These are phyloP conservation scores for Apiospora phragmitis DNA, from an alignment of 2,329 filamentous ascomycete species.

Conservation along the genomic window DNA sequence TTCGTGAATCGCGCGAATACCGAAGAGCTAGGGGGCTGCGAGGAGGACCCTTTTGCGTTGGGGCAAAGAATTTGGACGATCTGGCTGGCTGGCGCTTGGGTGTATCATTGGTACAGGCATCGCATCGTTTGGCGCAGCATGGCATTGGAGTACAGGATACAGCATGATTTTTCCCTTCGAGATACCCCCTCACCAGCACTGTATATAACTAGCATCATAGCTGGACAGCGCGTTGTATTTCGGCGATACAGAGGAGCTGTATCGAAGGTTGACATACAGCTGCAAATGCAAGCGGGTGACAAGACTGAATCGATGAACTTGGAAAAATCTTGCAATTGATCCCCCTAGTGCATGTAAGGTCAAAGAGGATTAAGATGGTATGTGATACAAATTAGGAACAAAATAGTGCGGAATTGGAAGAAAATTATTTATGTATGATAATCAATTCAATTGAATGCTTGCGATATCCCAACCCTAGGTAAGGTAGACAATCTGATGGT, in stretches of 20 bases:
- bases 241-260: background rate
- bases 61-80: background rate
- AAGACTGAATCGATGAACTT: background rate
- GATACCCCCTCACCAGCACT: background rate
- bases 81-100: background rate
- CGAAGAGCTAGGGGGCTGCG: background rate
- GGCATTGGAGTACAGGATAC: slow-evolving; percentile 3
- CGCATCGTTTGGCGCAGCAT: background rate
- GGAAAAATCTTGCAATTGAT: background rate
- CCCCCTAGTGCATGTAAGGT: background rate
- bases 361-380: background rate
- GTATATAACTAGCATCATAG: background rate
- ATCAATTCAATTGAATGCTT: background rate
- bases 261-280: background rate
- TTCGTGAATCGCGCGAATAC: background rate
- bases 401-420: no score
- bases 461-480: background rate
- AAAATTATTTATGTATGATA: background rate
- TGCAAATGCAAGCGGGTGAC: background rate
- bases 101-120: background rate
- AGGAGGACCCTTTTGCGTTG: background rate
- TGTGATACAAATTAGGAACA: background rate
- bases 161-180: background rate
- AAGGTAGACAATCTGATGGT: background rate
- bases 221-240: background rate